Conservation (phyloP, 2,329 filamentous ascomycete genomes). For the Aureobasidium sp. region DNA sequence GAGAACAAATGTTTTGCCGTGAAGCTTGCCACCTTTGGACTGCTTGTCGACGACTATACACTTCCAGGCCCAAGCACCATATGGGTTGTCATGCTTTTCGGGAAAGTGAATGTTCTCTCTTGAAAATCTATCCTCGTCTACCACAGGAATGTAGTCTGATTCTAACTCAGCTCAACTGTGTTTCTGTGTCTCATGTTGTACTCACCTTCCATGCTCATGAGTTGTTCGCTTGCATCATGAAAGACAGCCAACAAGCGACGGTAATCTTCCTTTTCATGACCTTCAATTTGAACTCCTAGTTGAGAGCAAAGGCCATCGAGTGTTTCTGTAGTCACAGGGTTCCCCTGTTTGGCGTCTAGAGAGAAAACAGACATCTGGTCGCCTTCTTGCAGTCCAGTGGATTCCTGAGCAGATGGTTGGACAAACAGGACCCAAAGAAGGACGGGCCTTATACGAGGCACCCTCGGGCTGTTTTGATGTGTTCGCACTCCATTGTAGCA, state of each 20-base stretch:
- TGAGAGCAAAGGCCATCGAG: constrained; percentile 26
- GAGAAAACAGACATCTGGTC: constrained; percentile 33
- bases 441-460: not conserved
- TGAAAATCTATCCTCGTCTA: constrained; percentile 28
- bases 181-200: not conserved
- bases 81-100: constrained; percentile 25
- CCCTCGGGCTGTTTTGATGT: too few species aligned
- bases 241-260: constrained; percentile 30
- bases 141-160: constrained; percentile 25
- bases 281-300: constrained; percentile 26
- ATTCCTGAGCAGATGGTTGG: too few species aligned
- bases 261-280: constrained; percentile 32
- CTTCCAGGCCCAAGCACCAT: constrained; percentile 38
- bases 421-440: too few species aligned
- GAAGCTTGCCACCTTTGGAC: constrained; percentile 23
- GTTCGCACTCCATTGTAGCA: not conserved
- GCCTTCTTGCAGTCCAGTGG: too few species aligned
- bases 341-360: constrained; percentile 24
- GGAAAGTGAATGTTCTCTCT: constrained; percentile 29
- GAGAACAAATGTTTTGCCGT: constrained; percentile 29
- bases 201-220: constrained; percentile 29
- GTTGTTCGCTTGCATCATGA: constrained; percentile 29
- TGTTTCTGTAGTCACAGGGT: constrained; percentile 26
- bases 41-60: constrained; percentile 28
- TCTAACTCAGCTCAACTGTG: not conserved